A percentile compares a stretch with the other conserved stretches of the same genome.
phyloP scores from a whole-genome alignment of 306 rosid genomes.

The Fagus crenata region DNA sequence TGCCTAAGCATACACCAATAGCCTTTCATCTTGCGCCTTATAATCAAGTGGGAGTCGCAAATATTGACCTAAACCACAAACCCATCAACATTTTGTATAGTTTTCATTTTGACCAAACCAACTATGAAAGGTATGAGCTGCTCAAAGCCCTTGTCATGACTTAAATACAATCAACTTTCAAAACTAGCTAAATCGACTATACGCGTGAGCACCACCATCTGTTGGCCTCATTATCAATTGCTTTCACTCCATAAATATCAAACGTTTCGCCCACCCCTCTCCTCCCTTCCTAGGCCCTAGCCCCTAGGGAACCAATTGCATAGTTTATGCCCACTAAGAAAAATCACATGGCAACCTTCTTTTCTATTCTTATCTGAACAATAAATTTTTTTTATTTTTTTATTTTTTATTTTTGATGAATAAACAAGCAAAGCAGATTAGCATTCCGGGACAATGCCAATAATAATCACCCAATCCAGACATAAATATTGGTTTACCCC shows the following conservation, averaged over 20 bases:
- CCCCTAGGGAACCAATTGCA: neutral
- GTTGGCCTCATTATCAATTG: neutral
- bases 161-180: neutral
- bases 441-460: too few relatives aligned
- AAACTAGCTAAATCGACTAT: neutral
- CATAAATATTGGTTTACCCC: too few relatives aligned
- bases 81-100: neutral
- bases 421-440: too few relatives aligned
- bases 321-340: neutral
- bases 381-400: too few relatives aligned
- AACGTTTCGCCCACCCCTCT: neutral
- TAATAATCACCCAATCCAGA: too few relatives aligned
- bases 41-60: slow-evolving; percentile 40
- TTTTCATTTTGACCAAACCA: neutral
- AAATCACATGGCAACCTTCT: neutral
- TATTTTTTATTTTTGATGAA: too few relatives aligned
- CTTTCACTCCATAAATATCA: slow-evolving; percentile 1
- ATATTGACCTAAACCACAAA: slow-evolving; percentile 41
- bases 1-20: neutral
- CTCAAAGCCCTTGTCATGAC: neutral
- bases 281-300: neutral
- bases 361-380: too few relatives aligned
- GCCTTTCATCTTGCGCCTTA: neutral
- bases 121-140: neutral
- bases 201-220: neutral